A percentile compares a stretch with the other conserved stretches of the same genome.
Conservation (phyloP, 768 basidiomycete genomes). For the Xerocomellus dryophilus region DNA sequence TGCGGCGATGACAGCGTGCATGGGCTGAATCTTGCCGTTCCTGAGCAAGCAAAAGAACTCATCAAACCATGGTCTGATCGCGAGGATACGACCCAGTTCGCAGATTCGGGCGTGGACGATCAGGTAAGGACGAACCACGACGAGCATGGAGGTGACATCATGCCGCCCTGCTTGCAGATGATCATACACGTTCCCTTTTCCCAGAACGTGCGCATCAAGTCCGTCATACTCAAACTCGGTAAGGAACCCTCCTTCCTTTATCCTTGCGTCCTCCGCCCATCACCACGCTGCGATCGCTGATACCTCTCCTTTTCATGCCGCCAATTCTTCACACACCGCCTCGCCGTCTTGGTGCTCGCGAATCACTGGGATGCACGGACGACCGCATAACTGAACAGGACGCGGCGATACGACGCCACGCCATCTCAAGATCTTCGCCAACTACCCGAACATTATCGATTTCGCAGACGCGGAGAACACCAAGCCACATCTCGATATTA, state of each 20-base stretch:
- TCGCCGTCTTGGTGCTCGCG: slow-evolving; percentile 1
- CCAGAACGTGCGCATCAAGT: slow-evolving; percentile 72
- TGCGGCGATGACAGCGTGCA: slow-evolving; percentile 52
- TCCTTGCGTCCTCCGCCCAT: slow-evolving; percentile 8
- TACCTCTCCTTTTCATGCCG: neutral
- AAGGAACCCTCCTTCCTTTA: slow-evolving; percentile 17
- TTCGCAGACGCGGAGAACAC: slow-evolving; percentile 69
- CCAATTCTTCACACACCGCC: slow-evolving; percentile 5
- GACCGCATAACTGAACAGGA: slow-evolving; percentile 40
- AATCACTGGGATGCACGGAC: slow-evolving; percentile 5
- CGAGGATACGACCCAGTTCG: slow-evolving; percentile 61
- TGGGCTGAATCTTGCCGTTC: slow-evolving; percentile 76
- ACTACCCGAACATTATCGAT: slow-evolving; percentile 71
- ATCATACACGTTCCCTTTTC: slow-evolving; percentile 81
- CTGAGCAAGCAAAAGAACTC: slow-evolving; percentile 71
- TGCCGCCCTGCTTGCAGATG: slow-evolving; percentile 44
- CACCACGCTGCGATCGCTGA: slow-evolving; percentile 13
- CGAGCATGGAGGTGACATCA: slow-evolving; percentile 9
- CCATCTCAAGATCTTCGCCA: slow-evolving; percentile 73
- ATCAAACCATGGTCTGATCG: slow-evolving; percentile 83
- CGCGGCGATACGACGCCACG: slow-evolving; percentile 73
- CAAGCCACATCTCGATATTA: slow-evolving; percentile 69
- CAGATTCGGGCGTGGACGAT: slow-evolving; percentile 82
- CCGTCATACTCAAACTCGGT: slow-evolving; percentile 77
- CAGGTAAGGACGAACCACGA: slow-evolving; percentile 49